Base-by-base conservation (phyloP, 2,329 filamentous ascomycete species). In the Fusarium virguliforme region DNA sequence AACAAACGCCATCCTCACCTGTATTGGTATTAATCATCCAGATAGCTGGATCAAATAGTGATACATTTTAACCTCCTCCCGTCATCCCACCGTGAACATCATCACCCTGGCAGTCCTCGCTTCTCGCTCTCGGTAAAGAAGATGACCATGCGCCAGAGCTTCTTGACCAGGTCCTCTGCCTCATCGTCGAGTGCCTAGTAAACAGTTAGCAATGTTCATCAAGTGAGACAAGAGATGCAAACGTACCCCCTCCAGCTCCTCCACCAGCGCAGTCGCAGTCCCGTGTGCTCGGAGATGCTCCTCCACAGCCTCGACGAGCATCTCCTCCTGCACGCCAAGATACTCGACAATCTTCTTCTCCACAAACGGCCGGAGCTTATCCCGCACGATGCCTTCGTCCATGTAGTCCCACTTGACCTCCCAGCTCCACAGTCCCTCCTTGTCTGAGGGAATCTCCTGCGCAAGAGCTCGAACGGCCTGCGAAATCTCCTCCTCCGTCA, bases 301-400 rank as follows among this genome's bases (percentile, higher is more conserved):
- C 78, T 98, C 92, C 40, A 98, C 94, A 46, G 96, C 91, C 78
- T 97, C 95, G 34, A 99, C 94, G 53, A 99, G 85, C 83, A 98
- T 91, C 82, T 98, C 94, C 81, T 99, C 96, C 82, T 98, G 94
- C 64, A 99, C 93, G 65, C 97, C 97, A 54, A 99, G 88, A 76
- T 96, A 97, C 81, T 99, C 96, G 67, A 99, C 92, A 74, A 98
- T 94, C 87, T 98, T 99, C 88, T 97, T 97, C 85, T 97, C 94
- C 62, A 98, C 94, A 83, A 98, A 99, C 32, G 95, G 95, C 77
- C 93, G 90, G 74, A 99, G 89, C 79, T 98, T 95, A 71, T 97
- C 93, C 67, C 90, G 88, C 65, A 98, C 89, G 43, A 96, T 88
- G 15, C 87, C 86, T 67, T 96, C 92, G 78, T 97, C 93, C 79